A percentile compares a stretch with the other conserved stretches of the same genome.
phyloP scores from a whole-genome alignment of 148 eudicot genomes.

The Spergularia bocconei region DNA sequence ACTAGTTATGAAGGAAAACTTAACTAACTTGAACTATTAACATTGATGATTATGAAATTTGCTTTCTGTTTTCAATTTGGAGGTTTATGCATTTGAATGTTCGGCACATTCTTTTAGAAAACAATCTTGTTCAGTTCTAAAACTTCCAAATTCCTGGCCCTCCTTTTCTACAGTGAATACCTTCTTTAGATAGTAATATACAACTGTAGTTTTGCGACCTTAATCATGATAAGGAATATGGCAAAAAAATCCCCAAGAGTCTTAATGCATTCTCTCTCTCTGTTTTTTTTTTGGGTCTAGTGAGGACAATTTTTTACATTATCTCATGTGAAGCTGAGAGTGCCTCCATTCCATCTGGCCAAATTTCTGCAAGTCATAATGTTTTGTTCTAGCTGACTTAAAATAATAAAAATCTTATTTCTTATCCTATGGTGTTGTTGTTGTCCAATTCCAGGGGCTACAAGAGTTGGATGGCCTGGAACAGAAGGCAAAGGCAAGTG shows the following conservation, averaged over 20 bases:
- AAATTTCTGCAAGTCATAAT: neutral
- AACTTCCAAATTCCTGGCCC: too few species aligned
- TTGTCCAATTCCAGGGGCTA: constrained; percentile 46
- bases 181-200: neutral
- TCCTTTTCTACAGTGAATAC: neutral
- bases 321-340: neutral
- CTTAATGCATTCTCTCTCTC: neutral
- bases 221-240: neutral
- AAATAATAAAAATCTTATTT: neutral
- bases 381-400: neutral
- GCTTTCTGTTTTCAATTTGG: neutral
- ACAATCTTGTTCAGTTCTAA: too few species aligned
- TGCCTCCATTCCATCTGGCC: neutral
- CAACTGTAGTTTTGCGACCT: neutral
- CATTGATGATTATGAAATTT: neutral
- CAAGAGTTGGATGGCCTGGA: constrained; percentile 90
- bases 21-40: neutral
- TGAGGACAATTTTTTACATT: neutral
- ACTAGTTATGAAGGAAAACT: neutral
- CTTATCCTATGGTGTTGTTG: neutral
- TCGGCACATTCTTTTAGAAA: neutral
- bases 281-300: neutral
- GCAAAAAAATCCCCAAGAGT: neutral
- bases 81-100: neutral
- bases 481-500: constrained; percentile 95